phyloP scores from a whole-genome alignment of 2,329 filamentous ascomycete species.

The Sclerotinia sclerotiorum region DNA sequence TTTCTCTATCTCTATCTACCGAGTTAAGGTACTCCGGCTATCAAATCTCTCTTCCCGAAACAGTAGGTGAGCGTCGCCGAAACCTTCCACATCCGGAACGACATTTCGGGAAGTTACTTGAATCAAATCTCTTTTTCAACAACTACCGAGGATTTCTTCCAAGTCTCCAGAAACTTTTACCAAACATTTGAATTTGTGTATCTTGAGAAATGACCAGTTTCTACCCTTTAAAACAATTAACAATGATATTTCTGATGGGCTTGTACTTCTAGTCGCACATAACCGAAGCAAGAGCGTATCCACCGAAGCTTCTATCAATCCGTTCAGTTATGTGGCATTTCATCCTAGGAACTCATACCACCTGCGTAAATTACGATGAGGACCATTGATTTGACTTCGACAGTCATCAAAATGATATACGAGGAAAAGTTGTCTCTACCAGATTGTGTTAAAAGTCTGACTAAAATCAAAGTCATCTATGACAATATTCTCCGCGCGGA shows the following conservation, averaged over 20 bases:
- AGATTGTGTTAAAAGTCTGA: neutral
- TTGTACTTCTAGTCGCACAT: neutral
- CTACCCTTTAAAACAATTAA: neutral
- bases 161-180: neutral
- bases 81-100: neutral
- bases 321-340: neutral
- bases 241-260: neutral
- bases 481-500: neutral
- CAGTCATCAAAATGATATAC: neutral
- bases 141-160: neutral
- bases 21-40: neutral
- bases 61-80: neutral
- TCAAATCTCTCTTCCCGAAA: neutral
- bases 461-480: neutral
- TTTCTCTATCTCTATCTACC: neutral
- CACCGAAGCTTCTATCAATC: neutral
- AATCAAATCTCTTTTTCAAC: neutral
- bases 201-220: neutral
- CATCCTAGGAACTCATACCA: too few species aligned
- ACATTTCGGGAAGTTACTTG: neutral
- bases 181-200: neutral
- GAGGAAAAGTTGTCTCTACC: neutral
- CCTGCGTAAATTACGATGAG: neutral
- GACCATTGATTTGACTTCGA: too few species aligned
- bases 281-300: neutral